Evolutionary conservation across 2,329 filamentous ascomycete genomes (phyloP).

Genomic region (Neonectria magnoliae): DNA sequence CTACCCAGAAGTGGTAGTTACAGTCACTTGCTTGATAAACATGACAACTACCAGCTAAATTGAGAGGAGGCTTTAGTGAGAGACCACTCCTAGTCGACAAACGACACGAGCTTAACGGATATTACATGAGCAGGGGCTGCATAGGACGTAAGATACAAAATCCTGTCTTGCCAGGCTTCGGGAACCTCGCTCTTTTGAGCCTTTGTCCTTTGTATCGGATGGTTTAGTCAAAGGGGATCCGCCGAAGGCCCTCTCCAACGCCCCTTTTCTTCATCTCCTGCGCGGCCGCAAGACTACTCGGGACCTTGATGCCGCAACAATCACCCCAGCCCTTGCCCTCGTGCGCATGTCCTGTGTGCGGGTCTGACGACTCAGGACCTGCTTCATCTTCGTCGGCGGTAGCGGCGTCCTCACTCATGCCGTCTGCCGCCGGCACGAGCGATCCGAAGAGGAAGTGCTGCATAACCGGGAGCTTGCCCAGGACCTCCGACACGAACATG

Average conservation of each 20-base stretch:
- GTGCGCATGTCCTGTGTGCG: constrained; percentile 69
- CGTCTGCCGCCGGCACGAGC: constrained; percentile 80
- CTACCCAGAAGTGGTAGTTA: background rate
- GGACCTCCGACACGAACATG: constrained; percentile 94
- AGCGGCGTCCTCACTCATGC: constrained; percentile 76
- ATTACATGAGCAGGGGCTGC: constrained; percentile 13
- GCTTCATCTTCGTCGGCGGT: constrained; percentile 58
- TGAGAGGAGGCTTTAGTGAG: too few species aligned
- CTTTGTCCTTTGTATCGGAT: background rate
- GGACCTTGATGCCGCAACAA: constrained; percentile 97
- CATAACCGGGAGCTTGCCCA: constrained; percentile 96
- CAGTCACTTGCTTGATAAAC: background rate
- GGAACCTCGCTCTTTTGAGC: background rate
- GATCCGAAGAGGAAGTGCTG: constrained; percentile 97
- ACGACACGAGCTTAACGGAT: background rate
- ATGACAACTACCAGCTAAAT: background rate
- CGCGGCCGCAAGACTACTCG: constrained; percentile 90
- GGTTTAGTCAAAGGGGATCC: constrained; percentile 83
- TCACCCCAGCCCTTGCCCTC: constrained; percentile 85
- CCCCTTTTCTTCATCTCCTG: constrained; percentile 85
- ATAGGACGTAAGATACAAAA: constrained; percentile 5
- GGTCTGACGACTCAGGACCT: constrained; percentile 69
- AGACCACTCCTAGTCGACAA: background rate
- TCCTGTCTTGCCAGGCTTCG: constrained; percentile 11
- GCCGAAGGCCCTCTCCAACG: constrained; percentile 68